Evolutionary conservation across 1,284 basidiomycete genomes (phyloP).

Genomic region (Limonomyces culmigenus): DNA sequence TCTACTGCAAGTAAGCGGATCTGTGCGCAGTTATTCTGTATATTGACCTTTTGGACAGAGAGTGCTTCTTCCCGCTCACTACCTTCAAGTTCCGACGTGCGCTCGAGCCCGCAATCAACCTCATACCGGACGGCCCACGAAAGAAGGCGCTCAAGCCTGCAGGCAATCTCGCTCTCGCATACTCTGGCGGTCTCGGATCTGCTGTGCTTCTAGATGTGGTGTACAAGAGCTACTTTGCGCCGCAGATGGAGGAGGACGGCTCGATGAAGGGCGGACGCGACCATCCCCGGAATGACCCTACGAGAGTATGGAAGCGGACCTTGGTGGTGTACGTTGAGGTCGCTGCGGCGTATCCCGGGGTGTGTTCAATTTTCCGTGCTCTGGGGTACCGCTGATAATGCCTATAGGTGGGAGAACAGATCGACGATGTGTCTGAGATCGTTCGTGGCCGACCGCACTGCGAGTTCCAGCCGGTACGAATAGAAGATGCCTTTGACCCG

Average conservation of each 20-base stretch:
- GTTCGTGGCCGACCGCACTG: conserved; percentile 31
- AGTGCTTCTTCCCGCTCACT: conserved; percentile 49
- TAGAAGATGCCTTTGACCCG: conserved; percentile 60
- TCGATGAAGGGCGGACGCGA: conserved; percentile 29
- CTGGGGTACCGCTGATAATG: conserved; percentile 3
- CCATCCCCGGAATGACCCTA: conserved; percentile 48
- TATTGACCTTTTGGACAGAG: conserved; percentile 19
- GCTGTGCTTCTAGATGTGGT: conserved; percentile 56
- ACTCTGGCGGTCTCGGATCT: conserved; percentile 62
- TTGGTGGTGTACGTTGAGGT: conserved; percentile 55
- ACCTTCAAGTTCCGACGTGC: conserved; percentile 44
- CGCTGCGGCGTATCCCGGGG: conserved; percentile 40
- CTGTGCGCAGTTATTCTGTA: conserved; percentile 2
- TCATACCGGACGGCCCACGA: conserved; percentile 26
- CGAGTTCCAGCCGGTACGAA: conserved; percentile 38
- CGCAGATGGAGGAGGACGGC: conserved; percentile 14
- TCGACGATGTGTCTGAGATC: conserved; percentile 27
- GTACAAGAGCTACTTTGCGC: conserved; percentile 37
- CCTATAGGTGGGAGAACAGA: conserved; percentile 35
- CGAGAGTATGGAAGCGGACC: conserved; percentile 46
- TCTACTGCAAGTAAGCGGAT: conserved; percentile 61
- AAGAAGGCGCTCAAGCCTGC: conserved; percentile 40
- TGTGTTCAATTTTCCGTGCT: conserved; percentile 17
- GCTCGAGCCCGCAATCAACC: conserved; percentile 48
- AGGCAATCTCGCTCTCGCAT: conserved; percentile 48